Percentiles rank a stretch among this genome's conserved stretches.
Conservation (phyloP, 768 basidiomycete genomes). For the Kockovaella imperatae region DNA sequence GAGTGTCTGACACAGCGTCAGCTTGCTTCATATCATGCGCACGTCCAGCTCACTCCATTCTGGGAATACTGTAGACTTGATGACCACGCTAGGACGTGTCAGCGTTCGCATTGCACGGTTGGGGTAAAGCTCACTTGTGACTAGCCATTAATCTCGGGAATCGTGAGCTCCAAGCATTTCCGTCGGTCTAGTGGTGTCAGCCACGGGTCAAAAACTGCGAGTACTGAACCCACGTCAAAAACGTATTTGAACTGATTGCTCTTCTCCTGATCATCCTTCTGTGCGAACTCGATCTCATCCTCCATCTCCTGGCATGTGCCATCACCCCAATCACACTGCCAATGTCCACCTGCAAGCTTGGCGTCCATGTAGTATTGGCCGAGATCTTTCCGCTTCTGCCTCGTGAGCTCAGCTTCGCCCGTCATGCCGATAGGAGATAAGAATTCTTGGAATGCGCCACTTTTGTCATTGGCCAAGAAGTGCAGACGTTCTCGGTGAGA, state of each 20-base stretch:
- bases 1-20: conserved; percentile 31
- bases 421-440: conserved; percentile 35
- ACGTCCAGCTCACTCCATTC: conserved; percentile 41
- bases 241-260: conserved; percentile 46
- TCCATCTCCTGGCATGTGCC: conserved; percentile 45
- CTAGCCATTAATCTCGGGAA: conserved; percentile 46
- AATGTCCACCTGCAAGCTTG: conserved; percentile 41
- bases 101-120: background rate
- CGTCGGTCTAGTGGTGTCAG: conserved; percentile 35
- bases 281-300: conserved; percentile 38
- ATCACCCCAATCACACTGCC: conserved; percentile 44
- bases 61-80: conserved; percentile 46
- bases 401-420: conserved; percentile 34
- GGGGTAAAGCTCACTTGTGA: conserved; percentile 37
- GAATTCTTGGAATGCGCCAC: conserved; percentile 24
- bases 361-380: conserved; percentile 45
- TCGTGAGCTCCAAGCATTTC: conserved; percentile 45
- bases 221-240: conserved; percentile 40
- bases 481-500: conserved; percentile 44
- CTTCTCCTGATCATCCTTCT: conserved; percentile 39
- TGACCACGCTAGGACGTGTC: conserved; percentile 35
- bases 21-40: background rate
- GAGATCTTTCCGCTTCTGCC: conserved; percentile 28
- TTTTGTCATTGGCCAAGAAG: conserved; percentile 39
- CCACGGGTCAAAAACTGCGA: background rate